A percentile compares a stretch with the other conserved stretches of the same genome.
Conservation (phyloP, 345 rosid species). For the Sapria himalayana region DNA sequence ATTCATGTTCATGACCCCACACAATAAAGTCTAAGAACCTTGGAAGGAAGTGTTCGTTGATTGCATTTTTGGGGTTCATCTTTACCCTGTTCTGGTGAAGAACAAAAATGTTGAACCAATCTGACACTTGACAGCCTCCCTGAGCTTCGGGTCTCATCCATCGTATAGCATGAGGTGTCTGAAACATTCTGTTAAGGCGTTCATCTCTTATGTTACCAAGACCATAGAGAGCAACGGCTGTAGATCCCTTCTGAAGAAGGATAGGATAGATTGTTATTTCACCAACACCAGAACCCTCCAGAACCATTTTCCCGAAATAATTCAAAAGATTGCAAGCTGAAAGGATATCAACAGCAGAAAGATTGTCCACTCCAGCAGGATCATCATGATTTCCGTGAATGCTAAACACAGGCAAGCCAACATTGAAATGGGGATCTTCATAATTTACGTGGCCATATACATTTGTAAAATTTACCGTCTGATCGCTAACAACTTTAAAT, state of each 20-base stretch:
- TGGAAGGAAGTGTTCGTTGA: slow-evolving; percentile 90
- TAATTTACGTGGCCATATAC: slow-evolving; percentile 94
- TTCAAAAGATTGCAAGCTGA: slow-evolving; percentile 95
- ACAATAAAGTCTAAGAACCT: slow-evolving; percentile 83
- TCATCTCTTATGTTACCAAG: slow-evolving; percentile 97
- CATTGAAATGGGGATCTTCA: slow-evolving; percentile 96
- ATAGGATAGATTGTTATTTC: slow-evolving; percentile 79
- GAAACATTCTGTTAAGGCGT: slow-evolving; percentile 94
- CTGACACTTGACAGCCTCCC: slow-evolving; percentile 59
- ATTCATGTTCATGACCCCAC: slow-evolving; percentile 99
- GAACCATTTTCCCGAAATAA: slow-evolving; percentile 95
- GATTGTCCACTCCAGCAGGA: slow-evolving; percentile 99
- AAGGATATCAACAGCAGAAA: slow-evolving; percentile 86
- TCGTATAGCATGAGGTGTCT: slow-evolving; percentile 97
- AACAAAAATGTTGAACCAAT: slow-evolving; percentile 94
- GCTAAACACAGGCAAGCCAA: slow-evolving; percentile 89
- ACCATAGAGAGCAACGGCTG: slow-evolving; percentile 90
- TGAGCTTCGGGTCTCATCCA: slow-evolving; percentile 99
- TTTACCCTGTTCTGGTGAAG: slow-evolving; percentile 99
- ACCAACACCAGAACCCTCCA: slow-evolving; percentile 98
- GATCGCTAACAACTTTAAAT: slow-evolving; percentile 97
- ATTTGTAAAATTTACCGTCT: slow-evolving; percentile 76
- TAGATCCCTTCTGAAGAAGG: slow-evolving; percentile 85
- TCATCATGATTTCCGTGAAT: slow-evolving; percentile 99
- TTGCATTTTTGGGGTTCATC: slow-evolving; percentile 91